Conservation (phyloP, 2,329 filamentous ascomycete species). For the Hymenoscyphus fructigenus region DNA sequence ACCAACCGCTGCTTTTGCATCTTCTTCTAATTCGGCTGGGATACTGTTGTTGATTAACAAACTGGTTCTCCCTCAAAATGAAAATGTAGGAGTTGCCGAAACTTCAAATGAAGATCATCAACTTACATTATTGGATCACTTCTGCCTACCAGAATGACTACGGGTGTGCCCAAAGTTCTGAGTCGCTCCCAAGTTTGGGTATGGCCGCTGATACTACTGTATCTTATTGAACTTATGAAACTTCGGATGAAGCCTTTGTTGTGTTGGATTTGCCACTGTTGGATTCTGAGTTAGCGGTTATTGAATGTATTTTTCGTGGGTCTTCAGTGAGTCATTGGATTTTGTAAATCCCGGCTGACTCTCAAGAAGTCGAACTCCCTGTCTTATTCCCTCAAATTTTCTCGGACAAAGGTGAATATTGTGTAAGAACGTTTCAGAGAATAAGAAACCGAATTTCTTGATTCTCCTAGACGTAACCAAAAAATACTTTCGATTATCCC, state of each 20-base stretch:
- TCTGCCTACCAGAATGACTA: slow-evolving; percentile 48
- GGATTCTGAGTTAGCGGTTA: background rate
- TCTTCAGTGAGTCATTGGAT: too few species aligned
- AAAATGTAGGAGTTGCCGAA: too few species aligned
- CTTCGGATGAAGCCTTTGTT: slow-evolving; percentile 59
- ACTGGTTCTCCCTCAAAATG: too few species aligned
- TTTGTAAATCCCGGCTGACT: too few species aligned
- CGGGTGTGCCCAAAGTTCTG: slow-evolving; percentile 47
- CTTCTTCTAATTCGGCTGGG: slow-evolving; percentile 39
- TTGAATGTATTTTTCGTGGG: background rate
- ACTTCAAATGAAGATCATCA: too few species aligned
- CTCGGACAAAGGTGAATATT: too few species aligned
- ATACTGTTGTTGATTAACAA: slow-evolving; percentile 32
- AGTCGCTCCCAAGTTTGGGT: slow-evolving; percentile 51
- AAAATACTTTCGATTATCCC: background rate
- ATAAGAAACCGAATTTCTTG: too few species aligned
- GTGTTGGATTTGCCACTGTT: slow-evolving; percentile 53
- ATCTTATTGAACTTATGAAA: slow-evolving; percentile 57
- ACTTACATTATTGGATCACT: slow-evolving; percentile 49
- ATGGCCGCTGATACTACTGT: slow-evolving; percentile 54
- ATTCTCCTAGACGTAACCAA: too few species aligned
- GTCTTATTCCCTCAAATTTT: too few species aligned
- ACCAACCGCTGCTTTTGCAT: slow-evolving; percentile 24
- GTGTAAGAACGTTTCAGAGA: too few species aligned
- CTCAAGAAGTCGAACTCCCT: too few species aligned